These are phyloP conservation scores for Agastache rugosa DNA, from an alignment of 257 asterid genomes.

Conservation along the genomic window DNA sequence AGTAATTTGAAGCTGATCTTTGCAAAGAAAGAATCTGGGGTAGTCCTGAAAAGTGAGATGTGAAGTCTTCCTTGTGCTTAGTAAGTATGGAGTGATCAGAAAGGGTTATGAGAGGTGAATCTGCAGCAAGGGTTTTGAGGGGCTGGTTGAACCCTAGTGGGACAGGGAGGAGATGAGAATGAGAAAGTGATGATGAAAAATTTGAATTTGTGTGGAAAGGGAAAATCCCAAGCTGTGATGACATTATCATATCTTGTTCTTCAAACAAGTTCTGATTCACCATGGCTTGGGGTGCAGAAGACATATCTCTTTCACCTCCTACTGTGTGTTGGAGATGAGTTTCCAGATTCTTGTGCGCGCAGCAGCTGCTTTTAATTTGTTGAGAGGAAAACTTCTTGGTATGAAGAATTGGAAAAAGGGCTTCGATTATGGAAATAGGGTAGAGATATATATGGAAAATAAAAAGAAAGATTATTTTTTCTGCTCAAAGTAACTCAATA, in stretches of 20 bases:
- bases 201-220: conserved; percentile 54
- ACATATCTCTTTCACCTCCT: conserved; percentile 11
- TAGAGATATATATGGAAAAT: conserved; percentile 24
- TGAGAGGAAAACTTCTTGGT: conserved; percentile 37
- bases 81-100: conserved; percentile 43
- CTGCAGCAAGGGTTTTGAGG: conserved; percentile 54
- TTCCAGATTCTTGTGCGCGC: not conserved
- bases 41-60: conserved; percentile 46
- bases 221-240: conserved; percentile 68
- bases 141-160: conserved; percentile 51
- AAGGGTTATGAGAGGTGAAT: conserved; percentile 36
- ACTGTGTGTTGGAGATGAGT: conserved; percentile 4
- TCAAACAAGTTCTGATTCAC: conserved; percentile 69
- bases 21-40: conserved; percentile 67
- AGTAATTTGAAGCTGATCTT: conserved; percentile 58
- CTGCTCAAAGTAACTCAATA: conserved; percentile 15
- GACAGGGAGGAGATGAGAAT: conserved; percentile 5
- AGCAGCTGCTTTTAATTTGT: not conserved
- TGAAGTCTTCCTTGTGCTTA: conserved; percentile 49
- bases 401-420: conserved; percentile 5
- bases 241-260: conserved; percentile 60
- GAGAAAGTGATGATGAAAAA: conserved; percentile 36
- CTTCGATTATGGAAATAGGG: conserved; percentile 19
- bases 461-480: not conserved
- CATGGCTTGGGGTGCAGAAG: conserved; percentile 50